Conservation (phyloP, 768 basidiomycete species). For the Melanogaster broomeanus region DNA sequence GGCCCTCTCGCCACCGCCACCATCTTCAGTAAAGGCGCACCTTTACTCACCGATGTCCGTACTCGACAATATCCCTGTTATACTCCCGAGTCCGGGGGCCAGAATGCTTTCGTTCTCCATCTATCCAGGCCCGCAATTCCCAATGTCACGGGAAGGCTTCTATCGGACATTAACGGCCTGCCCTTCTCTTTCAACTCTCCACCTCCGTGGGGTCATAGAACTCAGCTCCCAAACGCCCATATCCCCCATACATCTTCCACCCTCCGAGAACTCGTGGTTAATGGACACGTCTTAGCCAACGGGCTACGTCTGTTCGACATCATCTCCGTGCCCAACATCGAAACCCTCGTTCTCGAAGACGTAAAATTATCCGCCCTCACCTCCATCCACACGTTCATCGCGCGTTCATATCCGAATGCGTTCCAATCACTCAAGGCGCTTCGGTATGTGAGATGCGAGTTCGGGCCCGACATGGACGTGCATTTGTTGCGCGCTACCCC, state of each 20-base stretch:
- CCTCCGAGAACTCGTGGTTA: slow-evolving; percentile 32
- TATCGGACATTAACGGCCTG: slow-evolving; percentile 21
- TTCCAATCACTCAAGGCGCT: slow-evolving; percentile 31
- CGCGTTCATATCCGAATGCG: slow-evolving; percentile 23
- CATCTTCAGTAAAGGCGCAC: slow-evolving; percentile 34
- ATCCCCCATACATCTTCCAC: slow-evolving; percentile 21
- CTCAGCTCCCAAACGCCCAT: slow-evolving; percentile 19
- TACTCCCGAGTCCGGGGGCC: slow-evolving; percentile 18
- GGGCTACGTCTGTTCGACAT: slow-evolving; percentile 34
- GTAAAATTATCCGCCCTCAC: slow-evolving; percentile 26
- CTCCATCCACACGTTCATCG: slow-evolving; percentile 30
- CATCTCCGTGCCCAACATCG: slow-evolving; percentile 33
- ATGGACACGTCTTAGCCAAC: slow-evolving; percentile 29
- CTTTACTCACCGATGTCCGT: slow-evolving; percentile 32
- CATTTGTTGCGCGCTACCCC: slow-evolving; percentile 35
- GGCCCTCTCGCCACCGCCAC: slow-evolving; percentile 23
- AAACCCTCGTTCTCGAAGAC: slow-evolving; percentile 33
- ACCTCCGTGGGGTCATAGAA: slow-evolving; percentile 34
- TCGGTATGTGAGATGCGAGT: slow-evolving; percentile 31
- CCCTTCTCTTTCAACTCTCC: slow-evolving; percentile 21
- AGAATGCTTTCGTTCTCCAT: slow-evolving; percentile 34
- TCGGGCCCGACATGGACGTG: slow-evolving; percentile 32
- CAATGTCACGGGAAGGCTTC: slow-evolving; percentile 26
- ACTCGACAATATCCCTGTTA: slow-evolving; percentile 32
- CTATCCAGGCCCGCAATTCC: slow-evolving; percentile 34